phyloP scores from a whole-genome alignment of 202 grass and related monocot species.

The Elaeis oleifera region DNA sequence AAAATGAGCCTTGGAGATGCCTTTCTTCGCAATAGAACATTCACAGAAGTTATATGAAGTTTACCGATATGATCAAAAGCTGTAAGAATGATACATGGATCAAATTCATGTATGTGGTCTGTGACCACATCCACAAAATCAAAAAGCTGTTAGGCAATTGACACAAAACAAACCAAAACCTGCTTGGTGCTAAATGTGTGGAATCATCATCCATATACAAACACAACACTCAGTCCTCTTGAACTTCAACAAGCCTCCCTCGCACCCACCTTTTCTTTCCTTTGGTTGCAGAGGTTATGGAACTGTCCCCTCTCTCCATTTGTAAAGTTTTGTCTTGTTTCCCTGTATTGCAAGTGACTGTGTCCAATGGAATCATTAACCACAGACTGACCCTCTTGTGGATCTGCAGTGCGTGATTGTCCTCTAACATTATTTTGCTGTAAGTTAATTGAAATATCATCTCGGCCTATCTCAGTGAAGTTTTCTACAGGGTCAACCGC shows the following conservation, averaged over 20 bases:
- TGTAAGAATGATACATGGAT: too few relatives aligned
- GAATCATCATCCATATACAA: too few relatives aligned
- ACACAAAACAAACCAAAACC: too few relatives aligned
- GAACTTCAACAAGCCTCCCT: constrained; percentile 43
- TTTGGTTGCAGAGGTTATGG: constrained; percentile 17
- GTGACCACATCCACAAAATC: too few relatives aligned
- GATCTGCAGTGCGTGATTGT: constrained; percentile 26
- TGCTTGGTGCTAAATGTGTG: too few relatives aligned
- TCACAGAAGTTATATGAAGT: too few relatives aligned
- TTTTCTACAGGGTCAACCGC: constrained; percentile 24
- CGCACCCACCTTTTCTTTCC: constrained; percentile 51
- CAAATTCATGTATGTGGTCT: too few relatives aligned
- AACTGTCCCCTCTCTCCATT: constrained; percentile 1
- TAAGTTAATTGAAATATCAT: constrained; percentile 22
- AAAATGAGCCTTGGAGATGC: too few relatives aligned
- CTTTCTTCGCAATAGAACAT: too few relatives aligned
- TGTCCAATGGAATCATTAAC: constrained; percentile 13
- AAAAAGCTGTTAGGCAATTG: too few relatives aligned
- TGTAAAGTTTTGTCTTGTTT: neutral
- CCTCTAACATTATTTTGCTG: constrained; percentile 25
- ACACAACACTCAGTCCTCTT: constrained; percentile 9
- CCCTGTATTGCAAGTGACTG: constrained; percentile 10
- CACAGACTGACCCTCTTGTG: constrained; percentile 14
- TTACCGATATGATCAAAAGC: too few relatives aligned
- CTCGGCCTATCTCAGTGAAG: constrained; percentile 32